Evolutionary conservation across 1,284 basidiomycete genomes (phyloP).

Genomic region (Ustilago esculenta): DNA sequence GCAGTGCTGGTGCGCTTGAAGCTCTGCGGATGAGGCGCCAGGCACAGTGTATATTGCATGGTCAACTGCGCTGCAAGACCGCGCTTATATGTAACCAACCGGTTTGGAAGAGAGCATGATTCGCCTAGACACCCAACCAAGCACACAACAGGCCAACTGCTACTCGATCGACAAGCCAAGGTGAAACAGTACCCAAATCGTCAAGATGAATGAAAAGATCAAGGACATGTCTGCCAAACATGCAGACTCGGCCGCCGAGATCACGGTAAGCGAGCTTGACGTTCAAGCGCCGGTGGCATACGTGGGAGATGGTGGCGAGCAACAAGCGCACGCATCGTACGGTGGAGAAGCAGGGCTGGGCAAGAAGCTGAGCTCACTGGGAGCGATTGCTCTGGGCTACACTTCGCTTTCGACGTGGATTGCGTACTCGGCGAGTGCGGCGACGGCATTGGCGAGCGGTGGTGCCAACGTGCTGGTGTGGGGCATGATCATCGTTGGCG

Average conservation of each 20-base stretch:
- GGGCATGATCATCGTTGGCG: constrained; percentile 24
- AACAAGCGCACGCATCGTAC: neutral
- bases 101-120: too few species aligned
- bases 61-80: too few species aligned
- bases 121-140: too few species aligned
- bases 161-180: too few species aligned
- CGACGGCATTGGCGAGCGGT: constrained; percentile 22
- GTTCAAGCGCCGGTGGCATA: constrained; percentile 4
- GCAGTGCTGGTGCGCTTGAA: too few species aligned
- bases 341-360: constrained; percentile 6
- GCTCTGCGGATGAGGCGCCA: too few species aligned
- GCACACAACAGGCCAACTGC: too few species aligned
- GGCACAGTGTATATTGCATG: too few species aligned
- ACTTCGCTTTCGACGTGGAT: constrained; percentile 28
- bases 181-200: too few species aligned
- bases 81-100: too few species aligned
- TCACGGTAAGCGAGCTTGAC: constrained; percentile 13
- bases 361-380: constrained; percentile 27
- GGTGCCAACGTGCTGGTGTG: constrained; percentile 41
- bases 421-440: constrained; percentile 21
- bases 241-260: neutral
- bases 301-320: constrained; percentile 6
- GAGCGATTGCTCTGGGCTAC: constrained; percentile 25
- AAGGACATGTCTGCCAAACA: constrained; percentile 5
- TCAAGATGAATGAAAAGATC: constrained; percentile 9